Evolutionary conservation across 1,139 yeast species (phyloP).

Genomic region (Kodamaea fungicola): DNA sequence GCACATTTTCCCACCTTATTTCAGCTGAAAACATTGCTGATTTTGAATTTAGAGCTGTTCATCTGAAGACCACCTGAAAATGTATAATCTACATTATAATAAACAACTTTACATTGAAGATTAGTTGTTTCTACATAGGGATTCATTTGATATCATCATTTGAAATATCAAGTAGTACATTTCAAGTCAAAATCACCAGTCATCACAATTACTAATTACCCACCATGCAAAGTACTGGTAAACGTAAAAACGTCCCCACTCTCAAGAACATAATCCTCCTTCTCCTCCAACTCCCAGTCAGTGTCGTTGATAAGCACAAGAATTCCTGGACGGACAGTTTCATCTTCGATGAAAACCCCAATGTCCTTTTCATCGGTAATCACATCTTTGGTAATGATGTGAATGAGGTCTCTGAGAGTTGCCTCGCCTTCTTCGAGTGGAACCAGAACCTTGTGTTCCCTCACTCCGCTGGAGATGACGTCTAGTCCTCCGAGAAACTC

Average conservation of each 20-base stretch:
- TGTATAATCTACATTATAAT: too few relatives aligned
- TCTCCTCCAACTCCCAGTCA: conserved; percentile 96
- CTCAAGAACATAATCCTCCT: conserved; percentile 72
- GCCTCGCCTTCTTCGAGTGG: conserved; percentile 42
- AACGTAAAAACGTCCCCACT: conserved; percentile 77
- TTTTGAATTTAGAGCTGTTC: too few relatives aligned
- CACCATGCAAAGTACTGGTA: conserved; percentile 94
- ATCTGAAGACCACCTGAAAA: too few relatives aligned
- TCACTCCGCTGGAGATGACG: conserved; percentile 52
- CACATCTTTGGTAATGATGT: conserved; percentile 50
- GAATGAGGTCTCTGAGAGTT: conserved; percentile 56
- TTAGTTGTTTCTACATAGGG: background rate
- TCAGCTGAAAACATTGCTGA: too few relatives aligned
- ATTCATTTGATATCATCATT: background rate
- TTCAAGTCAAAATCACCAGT: too few relatives aligned
- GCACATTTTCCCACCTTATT: too few relatives aligned
- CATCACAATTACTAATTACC: conserved; percentile 45
- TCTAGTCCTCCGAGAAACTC: conserved; percentile 63
- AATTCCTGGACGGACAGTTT: conserved; percentile 82
- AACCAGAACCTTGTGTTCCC: conserved; percentile 45
- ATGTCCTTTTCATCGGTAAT: conserved; percentile 61
- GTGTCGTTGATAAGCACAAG: conserved; percentile 88
- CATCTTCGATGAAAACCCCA: conserved; percentile 80
- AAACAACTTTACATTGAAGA: conserved; percentile 1
- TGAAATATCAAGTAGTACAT: too few relatives aligned